Evolutionary conservation across 352 stramenopile genomes (phyloP).

Genomic region (Phytophthora hybrid): DNA sequence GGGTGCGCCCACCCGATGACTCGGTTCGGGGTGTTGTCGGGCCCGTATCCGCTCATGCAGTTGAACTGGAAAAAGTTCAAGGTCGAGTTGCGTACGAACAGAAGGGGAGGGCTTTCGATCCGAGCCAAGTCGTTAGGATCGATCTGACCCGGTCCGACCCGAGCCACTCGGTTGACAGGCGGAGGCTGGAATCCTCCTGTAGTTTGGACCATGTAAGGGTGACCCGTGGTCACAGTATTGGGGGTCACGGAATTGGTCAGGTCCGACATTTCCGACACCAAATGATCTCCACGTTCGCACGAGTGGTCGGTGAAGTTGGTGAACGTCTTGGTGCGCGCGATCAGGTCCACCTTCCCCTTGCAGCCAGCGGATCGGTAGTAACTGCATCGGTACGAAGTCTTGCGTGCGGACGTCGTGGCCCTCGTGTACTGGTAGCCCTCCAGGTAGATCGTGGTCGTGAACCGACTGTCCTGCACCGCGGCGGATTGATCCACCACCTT

Average conservation of each 20-base stretch:
- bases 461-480: slow-evolving; percentile 15
- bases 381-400: slow-evolving; percentile 21
- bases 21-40: slow-evolving; percentile 11
- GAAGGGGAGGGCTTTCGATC: slow-evolving; percentile 6
- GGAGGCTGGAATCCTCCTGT: neutral
- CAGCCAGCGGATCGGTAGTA: slow-evolving; percentile 20
- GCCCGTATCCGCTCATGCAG: slow-evolving; percentile 5
- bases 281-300: slow-evolving; percentile 4
- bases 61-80: slow-evolving; percentile 22
- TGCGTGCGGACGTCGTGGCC: slow-evolving; percentile 8
- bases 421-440: slow-evolving; percentile 10
- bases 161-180: neutral
- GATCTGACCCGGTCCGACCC: neutral
- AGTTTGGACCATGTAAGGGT: neutral
- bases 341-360: slow-evolving; percentile 17
- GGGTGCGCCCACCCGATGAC: slow-evolving; percentile 27
- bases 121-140: neutral
- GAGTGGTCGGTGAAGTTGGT: slow-evolving; percentile 11
- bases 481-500: slow-evolving; percentile 17
- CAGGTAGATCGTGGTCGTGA: slow-evolving; percentile 16
- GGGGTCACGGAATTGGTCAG: neutral
- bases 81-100: slow-evolving; percentile 1
- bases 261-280: neutral
- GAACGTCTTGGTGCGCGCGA: slow-evolving; percentile 10
- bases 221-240: neutral